phyloP scores from a whole-genome alignment of 805 yeast species.

The Nakazawaea ambrosiae region DNA sequence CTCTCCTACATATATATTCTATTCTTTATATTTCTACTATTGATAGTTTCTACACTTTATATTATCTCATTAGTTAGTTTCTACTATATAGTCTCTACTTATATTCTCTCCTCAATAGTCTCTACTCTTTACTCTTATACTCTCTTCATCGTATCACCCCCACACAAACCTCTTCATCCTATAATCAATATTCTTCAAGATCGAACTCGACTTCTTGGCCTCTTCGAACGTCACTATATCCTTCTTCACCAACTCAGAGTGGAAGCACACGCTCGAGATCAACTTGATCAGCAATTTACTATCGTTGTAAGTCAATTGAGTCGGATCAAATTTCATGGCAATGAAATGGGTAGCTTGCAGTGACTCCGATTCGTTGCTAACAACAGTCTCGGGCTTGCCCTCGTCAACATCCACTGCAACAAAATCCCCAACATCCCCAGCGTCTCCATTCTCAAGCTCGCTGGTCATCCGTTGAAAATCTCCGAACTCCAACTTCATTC shows the following conservation, averaged over 20 bases:
- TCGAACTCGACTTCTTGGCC: conserved; percentile 25
- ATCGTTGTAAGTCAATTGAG: conserved; percentile 12
- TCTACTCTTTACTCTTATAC: no score
- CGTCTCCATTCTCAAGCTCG: conserved; percentile 3
- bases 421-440: no score
- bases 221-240: conserved; percentile 29
- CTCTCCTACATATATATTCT: no score
- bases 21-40: no score
- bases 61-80: no score
- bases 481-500: conserved; percentile 16
- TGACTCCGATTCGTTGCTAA: neutral
- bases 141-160: no score
- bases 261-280: conserved; percentile 16
- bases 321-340: conserved; percentile 15
- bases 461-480: conserved; percentile 1
- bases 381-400: neutral
- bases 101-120: no score
- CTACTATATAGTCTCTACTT: no score
- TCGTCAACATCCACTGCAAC: neutral
- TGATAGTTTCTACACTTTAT: no score
- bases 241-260: conserved; percentile 18
- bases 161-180: conserved; percentile 30
- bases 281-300: conserved; percentile 13
- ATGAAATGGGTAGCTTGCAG: conserved; percentile 2
- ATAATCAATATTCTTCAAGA: conserved; percentile 28